Evolutionary conservation across 768 basidiomycete species (phyloP), one percentile per base, ranked within the genome.

Genomic region (Naganishia kalamii): DNA sequence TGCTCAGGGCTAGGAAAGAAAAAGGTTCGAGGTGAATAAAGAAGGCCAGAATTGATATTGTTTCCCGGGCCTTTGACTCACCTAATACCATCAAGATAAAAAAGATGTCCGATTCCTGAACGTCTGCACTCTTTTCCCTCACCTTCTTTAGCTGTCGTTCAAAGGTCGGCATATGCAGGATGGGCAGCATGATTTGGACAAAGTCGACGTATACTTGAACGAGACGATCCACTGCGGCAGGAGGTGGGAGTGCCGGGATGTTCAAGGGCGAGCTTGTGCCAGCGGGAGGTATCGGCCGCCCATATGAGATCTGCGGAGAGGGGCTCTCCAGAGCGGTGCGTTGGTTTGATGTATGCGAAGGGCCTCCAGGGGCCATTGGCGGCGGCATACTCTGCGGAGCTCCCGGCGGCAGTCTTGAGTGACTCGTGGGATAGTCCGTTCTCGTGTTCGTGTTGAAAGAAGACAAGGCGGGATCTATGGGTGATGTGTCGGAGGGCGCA

Each of bases 11-110:
- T 77, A 60, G 27, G 32, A 15, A 33, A 37, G 1, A 15, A 27
- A 23, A 37, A 48, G 27, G 30, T 0, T 47, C 25, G 21, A 33
- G 21, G 4, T 33, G 35, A 49, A n/a, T 48, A n/a, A n/a, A 1
- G 17, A 29, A 1, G 41, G 23, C 29, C 7, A 30, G 2, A 3
- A 37, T 15, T 7, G 25, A n/a, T 17, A 4, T 30, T 3, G 7
- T 52, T 32, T n/a, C 13, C 15, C 15, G n/a, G 15, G 17, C 2
- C 40, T n/a, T 11, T 10, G 23, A 67, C 73, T 69, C 37, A 78
- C 77, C 77, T 8, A 79, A 48, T 23, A 79, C 76, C 77, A 79
- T 79, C 69, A 78, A 71, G 32, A 79, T 77, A 29, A 79, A 76
- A 63, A 79, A 79, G 25, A 79, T 69, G 65, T 79, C 78, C 29